phyloP scores from a whole-genome alignment of 192 early-diverging fungal genomes.

The Podila verticillata region DNA sequence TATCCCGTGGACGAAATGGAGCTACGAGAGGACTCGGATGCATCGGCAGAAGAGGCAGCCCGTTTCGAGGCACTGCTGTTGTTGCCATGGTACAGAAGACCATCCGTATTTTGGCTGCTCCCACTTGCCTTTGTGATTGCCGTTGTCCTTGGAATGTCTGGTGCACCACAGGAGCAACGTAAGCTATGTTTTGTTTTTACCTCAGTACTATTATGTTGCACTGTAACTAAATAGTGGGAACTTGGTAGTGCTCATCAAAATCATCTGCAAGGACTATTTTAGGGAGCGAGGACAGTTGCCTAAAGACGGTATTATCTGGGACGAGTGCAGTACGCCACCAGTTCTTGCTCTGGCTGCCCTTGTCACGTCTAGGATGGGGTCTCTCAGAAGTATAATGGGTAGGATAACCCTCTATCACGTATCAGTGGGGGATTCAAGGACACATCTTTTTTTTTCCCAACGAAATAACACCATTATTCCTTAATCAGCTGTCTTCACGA shows the following conservation, averaged over 20 bases:
- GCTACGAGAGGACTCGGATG: background rate
- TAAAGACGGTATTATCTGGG: background rate
- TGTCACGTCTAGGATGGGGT: background rate
- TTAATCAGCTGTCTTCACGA: background rate
- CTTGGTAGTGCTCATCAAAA: conserved; percentile 1
- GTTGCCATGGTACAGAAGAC: conserved; percentile 1
- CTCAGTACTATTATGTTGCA: background rate
- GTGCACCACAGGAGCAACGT: conserved; percentile 2
- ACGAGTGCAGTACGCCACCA: background rate
- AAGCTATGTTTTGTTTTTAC: background rate
- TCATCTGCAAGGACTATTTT: conserved; percentile 14
- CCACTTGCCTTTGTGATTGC: conserved; percentile 1
- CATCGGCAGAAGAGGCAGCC: background rate
- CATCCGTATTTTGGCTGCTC: conserved; percentile 1
- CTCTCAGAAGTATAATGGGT: background rate
- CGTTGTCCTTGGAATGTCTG: background rate
- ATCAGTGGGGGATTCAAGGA: background rate
- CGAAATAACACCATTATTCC: background rate
- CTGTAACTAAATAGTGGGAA: background rate
- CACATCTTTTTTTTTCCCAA: background rate
- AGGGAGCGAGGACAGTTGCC: background rate
- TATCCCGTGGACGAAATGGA: too few relatives aligned
- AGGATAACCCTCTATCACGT: background rate
- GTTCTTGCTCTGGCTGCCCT: conserved; percentile 7
- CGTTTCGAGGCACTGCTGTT: background rate